phyloP scores from a whole-genome alignment of 345 rosid species.

The Aegle marmelos region DNA sequence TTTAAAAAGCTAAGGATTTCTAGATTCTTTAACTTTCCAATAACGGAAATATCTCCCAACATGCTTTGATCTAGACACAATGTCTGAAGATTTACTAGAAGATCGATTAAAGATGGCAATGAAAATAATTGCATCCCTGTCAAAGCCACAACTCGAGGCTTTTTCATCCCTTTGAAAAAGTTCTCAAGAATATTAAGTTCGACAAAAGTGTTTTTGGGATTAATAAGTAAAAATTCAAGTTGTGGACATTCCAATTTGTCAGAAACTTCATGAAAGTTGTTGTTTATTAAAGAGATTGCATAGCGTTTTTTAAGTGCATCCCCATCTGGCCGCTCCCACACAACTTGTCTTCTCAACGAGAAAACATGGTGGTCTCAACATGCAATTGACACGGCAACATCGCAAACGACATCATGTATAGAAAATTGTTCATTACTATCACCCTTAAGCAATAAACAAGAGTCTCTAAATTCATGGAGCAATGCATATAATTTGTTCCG shows the following conservation, averaged over 20 bases:
- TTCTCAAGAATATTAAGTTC: too few relatives aligned
- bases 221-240: too few relatives aligned
- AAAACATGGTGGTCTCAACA: neutral
- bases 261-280: neutral
- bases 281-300: neutral
- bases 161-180: too few relatives aligned
- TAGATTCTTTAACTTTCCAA: neutral
- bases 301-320: too few relatives aligned
- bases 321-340: neutral
- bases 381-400: conserved; percentile 16
- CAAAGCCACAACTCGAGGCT: too few relatives aligned
- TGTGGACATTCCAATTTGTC: conserved; percentile 5
- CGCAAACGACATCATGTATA: conserved; percentile 12
- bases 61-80: too few relatives aligned
- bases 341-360: neutral
- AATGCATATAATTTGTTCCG: neutral
- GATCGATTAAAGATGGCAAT: too few relatives aligned
- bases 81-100: too few relatives aligned
- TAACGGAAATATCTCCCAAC: too few relatives aligned
- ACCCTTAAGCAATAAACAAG: conserved; percentile 9
- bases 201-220: too few relatives aligned
- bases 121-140: too few relatives aligned
- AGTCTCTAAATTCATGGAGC: neutral
- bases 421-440: neutral
- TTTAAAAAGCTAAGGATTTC: conserved; percentile 13